Percentiles rank a stretch among this genome's conserved stretches.
These are phyloP conservation scores for Trypanosoma avium DNA, from an alignment of 208 protist species.

Conservation along the genomic window DNA sequence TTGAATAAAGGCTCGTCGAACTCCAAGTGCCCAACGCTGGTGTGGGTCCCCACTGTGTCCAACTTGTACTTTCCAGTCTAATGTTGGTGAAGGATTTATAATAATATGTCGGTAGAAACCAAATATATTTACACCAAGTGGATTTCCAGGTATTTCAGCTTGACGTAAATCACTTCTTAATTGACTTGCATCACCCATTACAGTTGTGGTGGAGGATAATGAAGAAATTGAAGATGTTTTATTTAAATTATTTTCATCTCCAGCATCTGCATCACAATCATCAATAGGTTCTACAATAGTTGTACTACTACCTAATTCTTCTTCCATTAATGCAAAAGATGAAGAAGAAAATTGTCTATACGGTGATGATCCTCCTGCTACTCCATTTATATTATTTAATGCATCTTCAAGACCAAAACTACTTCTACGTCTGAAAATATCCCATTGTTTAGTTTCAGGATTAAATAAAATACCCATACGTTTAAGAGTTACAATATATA, in stretches of 20 bases:
- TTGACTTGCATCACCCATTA: constrained; percentile 8
- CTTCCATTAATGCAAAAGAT: constrained; percentile 68
- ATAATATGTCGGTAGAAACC: constrained; percentile 30
- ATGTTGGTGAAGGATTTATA: constrained; percentile 25
- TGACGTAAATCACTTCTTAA: constrained; percentile 28
- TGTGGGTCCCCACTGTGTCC: constrained; percentile 12
- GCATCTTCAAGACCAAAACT: not conserved
- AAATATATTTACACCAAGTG: constrained; percentile 38
- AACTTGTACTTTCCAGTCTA: constrained; percentile 21
- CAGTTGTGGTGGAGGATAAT: not conserved
- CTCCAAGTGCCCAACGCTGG: constrained; percentile 25
- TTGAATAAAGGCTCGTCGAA: constrained; percentile 18
- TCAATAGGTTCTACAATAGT: constrained; percentile 26
- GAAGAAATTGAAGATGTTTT: no score
- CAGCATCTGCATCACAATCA: constrained; percentile 11
- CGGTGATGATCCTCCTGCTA: constrained; percentile 31
- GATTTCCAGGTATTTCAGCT: constrained; percentile 42
- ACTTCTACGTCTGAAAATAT: constrained; percentile 51
- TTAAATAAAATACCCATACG: constrained; percentile 78
- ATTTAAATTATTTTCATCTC: not conserved
- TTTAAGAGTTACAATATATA: constrained; percentile 83
- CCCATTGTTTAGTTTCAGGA: constrained; percentile 77
- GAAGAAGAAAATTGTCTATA: constrained; percentile 59
- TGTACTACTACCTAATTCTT: constrained; percentile 57
- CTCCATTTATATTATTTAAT: not conserved